Evolutionary conservation across 805 yeast species (phyloP), one percentile per base, ranked within the genome.

Genomic region (Saturnispora zaruensis): DNA sequence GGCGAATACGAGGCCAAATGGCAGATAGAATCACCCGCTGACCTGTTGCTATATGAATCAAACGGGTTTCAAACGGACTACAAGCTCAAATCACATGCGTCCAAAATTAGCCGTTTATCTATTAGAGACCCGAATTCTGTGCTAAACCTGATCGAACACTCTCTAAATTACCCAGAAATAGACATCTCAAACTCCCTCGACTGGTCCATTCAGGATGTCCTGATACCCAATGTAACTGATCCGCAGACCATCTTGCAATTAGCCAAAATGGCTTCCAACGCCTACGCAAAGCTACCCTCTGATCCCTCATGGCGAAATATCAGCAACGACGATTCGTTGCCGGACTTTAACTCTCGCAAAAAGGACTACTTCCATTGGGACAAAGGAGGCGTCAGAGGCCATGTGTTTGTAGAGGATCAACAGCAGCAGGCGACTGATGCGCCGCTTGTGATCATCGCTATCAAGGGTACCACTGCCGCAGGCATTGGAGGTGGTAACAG

Each of bases 381-480:
- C 54, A 81, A 73, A 8, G 80, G 78, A 53, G 97, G 97, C 0
- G 66, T 93, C 2, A 73, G 99, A 41, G 99, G 99, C 2, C 96
- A 93, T 63, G 79, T 93, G 0, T 93, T 93, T 66, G 81, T 79
- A 7, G 75, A 78, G 45, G 18, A 51, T n/a, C 9, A 36, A 6
- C 45, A 44, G 4, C 68, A 70, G 21, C 21, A 36, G 21, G 13
- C 20, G 9, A 2, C 21, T 68, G 76, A 0, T 25, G 46, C 20
- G 1, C 59, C 59, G 9, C 38, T 51, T 6, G 87, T 87, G 14
- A 84, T 93, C 1, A 77, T 93, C 28, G 79, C 95, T 0, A 72
- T 88, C 51, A 93, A 93, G 64, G 99, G 99, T 1, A 91, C 99
- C 1, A 79, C 90, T 45, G 96, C 97, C 0, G 86, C 89, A 0